Conservation (phyloP, 129 eudicot species). For the Apium graveolens region DNA sequence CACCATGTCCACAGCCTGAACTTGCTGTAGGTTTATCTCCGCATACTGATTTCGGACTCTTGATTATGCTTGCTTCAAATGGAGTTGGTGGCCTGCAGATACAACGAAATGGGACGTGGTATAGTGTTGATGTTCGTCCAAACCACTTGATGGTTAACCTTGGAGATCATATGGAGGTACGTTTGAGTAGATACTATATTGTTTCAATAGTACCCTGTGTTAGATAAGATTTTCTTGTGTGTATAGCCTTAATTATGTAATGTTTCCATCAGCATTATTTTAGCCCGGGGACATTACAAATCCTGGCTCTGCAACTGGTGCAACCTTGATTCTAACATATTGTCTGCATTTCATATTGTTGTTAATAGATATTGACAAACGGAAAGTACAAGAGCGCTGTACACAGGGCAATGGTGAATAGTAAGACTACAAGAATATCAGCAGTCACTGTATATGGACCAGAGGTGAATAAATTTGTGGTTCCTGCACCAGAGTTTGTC, state of each 20-base stretch:
- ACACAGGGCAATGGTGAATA: constrained; percentile 10
- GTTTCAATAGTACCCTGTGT: not conserved
- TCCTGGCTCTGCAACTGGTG: too few species aligned
- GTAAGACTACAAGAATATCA: constrained; percentile 1
- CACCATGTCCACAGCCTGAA: constrained; percentile 41
- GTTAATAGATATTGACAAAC: not conserved
- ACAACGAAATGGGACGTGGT: constrained; percentile 11
- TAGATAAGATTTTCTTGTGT: too few species aligned
- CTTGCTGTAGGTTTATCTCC: constrained; percentile 38
- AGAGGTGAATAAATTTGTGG: not conserved
- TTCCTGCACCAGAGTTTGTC: constrained; percentile 3
- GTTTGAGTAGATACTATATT: not conserved
- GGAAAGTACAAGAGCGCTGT: constrained; percentile 8
- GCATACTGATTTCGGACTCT: constrained; percentile 35
- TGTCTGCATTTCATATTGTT: not conserved
- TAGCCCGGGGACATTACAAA: too few species aligned
- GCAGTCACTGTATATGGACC: not conserved
- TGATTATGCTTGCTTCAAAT: constrained; percentile 22
- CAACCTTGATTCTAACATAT: too few species aligned
- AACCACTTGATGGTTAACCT: constrained; percentile 15
- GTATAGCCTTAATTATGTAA: not conserved
- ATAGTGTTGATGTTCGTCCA: constrained; percentile 17
- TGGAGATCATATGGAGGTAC: constrained; percentile 28
- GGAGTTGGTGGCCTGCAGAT: constrained; percentile 25
- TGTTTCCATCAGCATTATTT: too few species aligned